phyloP scores from a whole-genome alignment of 371 early-diverging fungal species.

The Mucor plumbeus region DNA sequence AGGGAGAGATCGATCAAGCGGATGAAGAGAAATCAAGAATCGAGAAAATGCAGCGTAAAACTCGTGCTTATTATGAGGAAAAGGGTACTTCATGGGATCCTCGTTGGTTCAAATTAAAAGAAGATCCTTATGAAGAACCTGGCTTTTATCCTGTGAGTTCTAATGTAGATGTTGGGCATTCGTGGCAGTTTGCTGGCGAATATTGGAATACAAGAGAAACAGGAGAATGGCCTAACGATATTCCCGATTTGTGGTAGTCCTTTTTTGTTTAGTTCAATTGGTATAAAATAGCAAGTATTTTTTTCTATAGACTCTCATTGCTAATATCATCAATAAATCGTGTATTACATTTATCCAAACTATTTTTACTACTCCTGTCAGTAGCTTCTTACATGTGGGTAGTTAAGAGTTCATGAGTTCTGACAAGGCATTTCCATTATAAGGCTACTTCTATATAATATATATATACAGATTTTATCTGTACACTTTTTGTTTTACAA shows the following conservation, averaged over 20 bases:
- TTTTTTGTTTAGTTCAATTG: neutral
- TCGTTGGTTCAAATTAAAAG: slow-evolving; percentile 14
- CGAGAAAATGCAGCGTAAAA: slow-evolving; percentile 86
- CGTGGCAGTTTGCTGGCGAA: slow-evolving; percentile 77
- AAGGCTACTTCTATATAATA: too few species aligned
- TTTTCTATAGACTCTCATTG: too few species aligned
- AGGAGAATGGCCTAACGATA: slow-evolving; percentile 45
- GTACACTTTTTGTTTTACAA: too few species aligned
- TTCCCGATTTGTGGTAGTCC: slow-evolving; percentile 41
- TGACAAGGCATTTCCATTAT: too few species aligned
- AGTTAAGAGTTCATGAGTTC: too few species aligned
- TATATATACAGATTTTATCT: too few species aligned
- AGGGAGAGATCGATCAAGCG: slow-evolving; percentile 71
- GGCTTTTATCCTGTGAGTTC: neutral
- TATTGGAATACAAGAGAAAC: slow-evolving; percentile 75
- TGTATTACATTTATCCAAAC: neutral
- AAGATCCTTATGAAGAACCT: neutral
- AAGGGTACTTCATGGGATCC: neutral
- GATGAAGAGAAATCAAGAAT: slow-evolving; percentile 82
- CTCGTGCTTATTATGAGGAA: slow-evolving; percentile 10
- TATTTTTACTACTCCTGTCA: too few species aligned
- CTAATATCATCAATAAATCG: neutral
- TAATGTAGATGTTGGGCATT: slow-evolving; percentile 43
- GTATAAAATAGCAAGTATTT: neutral
- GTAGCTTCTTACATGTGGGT: too few species aligned